These are phyloP conservation scores for Wickerhamiella azymoides DNA, from an alignment of 805 yeast species.

Conservation along the genomic window DNA sequence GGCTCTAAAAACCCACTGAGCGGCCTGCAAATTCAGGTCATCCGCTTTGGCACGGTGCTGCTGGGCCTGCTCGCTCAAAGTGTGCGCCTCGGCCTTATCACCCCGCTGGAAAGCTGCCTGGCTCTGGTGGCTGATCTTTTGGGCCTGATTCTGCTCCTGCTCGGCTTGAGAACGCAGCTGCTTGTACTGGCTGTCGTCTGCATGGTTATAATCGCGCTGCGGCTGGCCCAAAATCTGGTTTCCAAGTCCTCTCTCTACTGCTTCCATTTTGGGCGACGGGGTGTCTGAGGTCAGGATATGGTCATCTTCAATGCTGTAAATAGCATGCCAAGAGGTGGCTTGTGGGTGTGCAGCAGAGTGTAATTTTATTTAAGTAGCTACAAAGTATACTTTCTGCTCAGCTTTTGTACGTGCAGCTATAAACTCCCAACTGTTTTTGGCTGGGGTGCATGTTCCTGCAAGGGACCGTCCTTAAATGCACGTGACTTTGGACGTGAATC, in stretches of 20 bases:
- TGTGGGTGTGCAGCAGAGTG: no score
- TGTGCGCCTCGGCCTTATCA: slow-evolving; percentile 57
- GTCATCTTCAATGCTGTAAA: not conserved
- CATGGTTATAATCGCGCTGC: slow-evolving; percentile 6
- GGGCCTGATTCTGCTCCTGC: slow-evolving; percentile 43
- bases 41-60: slow-evolving; percentile 49
- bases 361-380: no score
- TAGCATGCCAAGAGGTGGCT: no score
- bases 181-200: slow-evolving; percentile 35
- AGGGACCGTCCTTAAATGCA: no score
- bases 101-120: slow-evolving; percentile 68
- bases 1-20: slow-evolving; percentile 46
- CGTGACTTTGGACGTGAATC: no score
- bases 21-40: slow-evolving; percentile 61
- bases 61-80: slow-evolving; percentile 57
- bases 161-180: slow-evolving; percentile 55
- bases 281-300: not conserved
- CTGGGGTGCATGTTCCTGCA: no score
- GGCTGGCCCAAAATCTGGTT: slow-evolving; percentile 5
- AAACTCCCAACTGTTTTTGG: no score
- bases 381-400: no score
- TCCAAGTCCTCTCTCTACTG: slow-evolving; percentile 1
- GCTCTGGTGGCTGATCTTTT: slow-evolving; percentile 47
- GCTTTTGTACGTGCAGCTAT: no score
- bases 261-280: not conserved